Evolutionary conservation across 495 filamentous ascomycete genomes (phyloP).

Genomic region (Aspergillus incahuasiensis): DNA sequence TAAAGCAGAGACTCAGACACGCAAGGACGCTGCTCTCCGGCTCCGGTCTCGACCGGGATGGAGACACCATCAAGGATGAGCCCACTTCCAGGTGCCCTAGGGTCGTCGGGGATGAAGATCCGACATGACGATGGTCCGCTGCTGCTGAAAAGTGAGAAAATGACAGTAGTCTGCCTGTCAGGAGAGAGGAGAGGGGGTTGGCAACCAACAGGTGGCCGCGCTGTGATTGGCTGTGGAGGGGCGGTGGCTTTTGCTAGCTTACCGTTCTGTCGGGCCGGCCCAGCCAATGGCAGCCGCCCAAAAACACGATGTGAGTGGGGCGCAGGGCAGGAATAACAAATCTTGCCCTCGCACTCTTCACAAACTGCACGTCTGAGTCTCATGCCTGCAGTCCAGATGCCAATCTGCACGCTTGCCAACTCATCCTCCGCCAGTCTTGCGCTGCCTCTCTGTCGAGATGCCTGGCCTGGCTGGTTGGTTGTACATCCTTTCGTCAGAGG

Average conservation of each 20-base stretch:
- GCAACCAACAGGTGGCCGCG: constrained; percentile 17
- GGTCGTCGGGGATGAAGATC: too few species aligned
- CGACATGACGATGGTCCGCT: too few species aligned
- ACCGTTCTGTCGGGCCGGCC: constrained; percentile 22
- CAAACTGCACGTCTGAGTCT: background rate
- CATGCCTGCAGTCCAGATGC: background rate
- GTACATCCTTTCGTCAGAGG: constrained; percentile 4
- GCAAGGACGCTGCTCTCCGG: too few species aligned
- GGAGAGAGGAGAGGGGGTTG: constrained; percentile 5
- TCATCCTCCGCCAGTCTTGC: background rate
- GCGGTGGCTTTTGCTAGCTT: constrained; percentile 20
- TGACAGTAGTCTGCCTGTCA: too few species aligned
- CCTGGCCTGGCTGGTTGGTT: background rate
- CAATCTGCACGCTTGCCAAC: background rate
- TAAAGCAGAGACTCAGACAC: too few species aligned
- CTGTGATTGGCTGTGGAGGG: constrained; percentile 21
- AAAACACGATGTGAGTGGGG: constrained; percentile 22
- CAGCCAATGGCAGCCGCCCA: constrained; percentile 19
- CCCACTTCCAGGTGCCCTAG: too few species aligned
- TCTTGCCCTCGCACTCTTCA: background rate
- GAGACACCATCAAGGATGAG: too few species aligned
- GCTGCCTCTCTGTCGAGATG: too few species aligned
- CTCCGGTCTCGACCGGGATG: too few species aligned
- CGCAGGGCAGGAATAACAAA: background rate
- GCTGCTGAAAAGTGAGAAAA: background rate